Evolutionary conservation across 371 early-diverging fungal genomes (phyloP).

Genomic region (Mortierella sp.): DNA sequence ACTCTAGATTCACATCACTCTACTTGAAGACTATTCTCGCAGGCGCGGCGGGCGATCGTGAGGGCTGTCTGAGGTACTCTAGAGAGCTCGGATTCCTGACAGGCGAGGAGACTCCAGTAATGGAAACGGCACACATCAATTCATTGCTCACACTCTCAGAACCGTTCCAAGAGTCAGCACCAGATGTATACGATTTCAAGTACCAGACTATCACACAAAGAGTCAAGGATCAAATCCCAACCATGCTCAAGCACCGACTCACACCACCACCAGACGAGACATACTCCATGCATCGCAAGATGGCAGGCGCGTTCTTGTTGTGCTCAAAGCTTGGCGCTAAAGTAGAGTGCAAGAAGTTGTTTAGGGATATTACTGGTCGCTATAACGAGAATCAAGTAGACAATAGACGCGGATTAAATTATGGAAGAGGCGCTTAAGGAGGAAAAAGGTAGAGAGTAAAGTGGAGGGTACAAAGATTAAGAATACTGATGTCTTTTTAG

Average conservation of each 20-base stretch:
- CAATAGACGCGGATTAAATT: slow-evolving; percentile 29
- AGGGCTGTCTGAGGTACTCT: slow-evolving; percentile 82
- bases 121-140: slow-evolving; percentile 92
- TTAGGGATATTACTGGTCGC: slow-evolving; percentile 62
- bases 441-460: background rate
- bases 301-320: slow-evolving; percentile 93
- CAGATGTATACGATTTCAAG: slow-evolving; percentile 82
- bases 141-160: slow-evolving; percentile 90
- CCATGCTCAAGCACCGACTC: slow-evolving; percentile 93
- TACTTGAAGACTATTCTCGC: slow-evolving; percentile 85
- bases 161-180: slow-evolving; percentile 78
- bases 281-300: slow-evolving; percentile 95
- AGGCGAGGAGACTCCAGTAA: slow-evolving; percentile 90
- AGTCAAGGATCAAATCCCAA: slow-evolving; percentile 91
- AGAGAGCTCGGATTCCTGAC: slow-evolving; percentile 91
- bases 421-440: slow-evolving; percentile 24
- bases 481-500: background rate
- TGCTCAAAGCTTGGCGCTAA: slow-evolving; percentile 87
- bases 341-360: slow-evolving; percentile 78
- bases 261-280: slow-evolving; percentile 98
- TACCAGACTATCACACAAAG: slow-evolving; percentile 84
- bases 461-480: background rate
- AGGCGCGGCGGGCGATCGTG: slow-evolving; percentile 81
- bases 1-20: slow-evolving; percentile 75
- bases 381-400: slow-evolving; percentile 34